Evolutionary conservation across 106 monocot species (phyloP), one percentile per base, ranked within the genome.

Genomic region (Xerophyta viscosa): DNA sequence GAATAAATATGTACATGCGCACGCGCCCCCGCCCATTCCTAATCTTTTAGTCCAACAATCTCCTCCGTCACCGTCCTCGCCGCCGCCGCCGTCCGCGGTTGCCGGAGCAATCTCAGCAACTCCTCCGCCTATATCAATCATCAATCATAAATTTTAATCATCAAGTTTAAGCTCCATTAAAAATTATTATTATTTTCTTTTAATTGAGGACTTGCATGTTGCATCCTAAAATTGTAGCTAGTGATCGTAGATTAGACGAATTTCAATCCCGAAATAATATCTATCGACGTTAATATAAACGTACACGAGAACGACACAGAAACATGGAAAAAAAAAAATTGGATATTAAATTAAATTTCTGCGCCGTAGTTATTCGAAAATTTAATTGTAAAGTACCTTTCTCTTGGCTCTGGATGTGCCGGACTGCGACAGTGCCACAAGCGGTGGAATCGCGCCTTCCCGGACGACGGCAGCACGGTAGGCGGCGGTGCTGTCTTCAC

Each of bases 381-480:
- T n/a, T n/a, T n/a, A n/a, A 15, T 39, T 39, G 39, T 39, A 11
- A 6, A 1, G 10, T 39, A 75, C 71, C 70, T 71, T 75, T 41
- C 58, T 48, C 29, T 76, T 75, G 36, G 76, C 54, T 10, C 52
- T 56, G 19, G 63, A 21, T 28, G 61, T 31, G 57, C 71, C 50
- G 42, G 81, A 76, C 30, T 81, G 81, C 29, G 81, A 81, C 26
- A 81, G 62, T 17, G 66, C 71, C 57, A 81, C 63, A 62, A 81
- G 81, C 27, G 81, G 81, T 6, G 75, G 81, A 43, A 81, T 64
- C 45, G 71, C 81, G 4, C 81, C 81, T 36, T 81, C 81, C 20
- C 71, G 65, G 18, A 62, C 67, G 29, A 68, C 75, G 58, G 75
- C 36, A 24, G 54, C 11, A 24, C 81, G 54, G 63, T 64, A 64